These are phyloP conservation scores for Camelina laxa DNA, from an alignment of 345 rosid species.

Conservation along the genomic window DNA sequence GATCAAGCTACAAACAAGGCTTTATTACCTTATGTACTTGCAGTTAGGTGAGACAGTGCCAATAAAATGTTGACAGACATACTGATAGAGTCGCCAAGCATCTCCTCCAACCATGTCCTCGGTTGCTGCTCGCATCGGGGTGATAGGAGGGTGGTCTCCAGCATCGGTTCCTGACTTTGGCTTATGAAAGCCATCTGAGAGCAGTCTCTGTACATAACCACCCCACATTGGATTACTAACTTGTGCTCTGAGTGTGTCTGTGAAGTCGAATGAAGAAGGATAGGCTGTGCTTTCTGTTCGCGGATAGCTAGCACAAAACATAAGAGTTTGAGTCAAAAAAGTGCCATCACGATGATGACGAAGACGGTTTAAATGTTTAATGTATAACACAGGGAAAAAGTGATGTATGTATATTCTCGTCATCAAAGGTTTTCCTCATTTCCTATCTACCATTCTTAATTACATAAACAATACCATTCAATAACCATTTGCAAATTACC, in stretches of 20 bases:
- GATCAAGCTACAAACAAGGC: constrained; percentile 20
- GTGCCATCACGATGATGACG: constrained; percentile 4
- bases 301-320: constrained; percentile 66
- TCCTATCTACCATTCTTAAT: constrained; percentile 6
- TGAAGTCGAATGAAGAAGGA: constrained; percentile 91
- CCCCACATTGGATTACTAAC: constrained; percentile 67
- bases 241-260: constrained; percentile 69
- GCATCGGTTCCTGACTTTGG: constrained; percentile 84
- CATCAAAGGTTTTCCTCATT: not conserved
- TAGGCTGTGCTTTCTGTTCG: constrained; percentile 97
- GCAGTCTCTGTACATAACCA: constrained; percentile 58
- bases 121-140: constrained; percentile 79
- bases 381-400: not conserved
- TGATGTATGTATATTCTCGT: constrained; percentile 13
- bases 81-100: constrained; percentile 93
- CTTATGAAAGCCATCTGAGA: constrained; percentile 67
- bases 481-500: not conserved
- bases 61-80: constrained; percentile 92
- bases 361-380: not conserved
- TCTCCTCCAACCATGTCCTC: constrained; percentile 77
- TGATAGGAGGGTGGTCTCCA: constrained; percentile 99
- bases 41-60: constrained; percentile 92
- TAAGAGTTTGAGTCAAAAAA: constrained; percentile 13
- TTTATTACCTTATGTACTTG: constrained; percentile 72
- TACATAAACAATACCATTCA: constrained; percentile 11